Evolutionary conservation across 2,329 filamentous ascomycete genomes (phyloP), one percentile per base, ranked within the genome.

Genomic region (Neofusicoccum laricinum): DNA sequence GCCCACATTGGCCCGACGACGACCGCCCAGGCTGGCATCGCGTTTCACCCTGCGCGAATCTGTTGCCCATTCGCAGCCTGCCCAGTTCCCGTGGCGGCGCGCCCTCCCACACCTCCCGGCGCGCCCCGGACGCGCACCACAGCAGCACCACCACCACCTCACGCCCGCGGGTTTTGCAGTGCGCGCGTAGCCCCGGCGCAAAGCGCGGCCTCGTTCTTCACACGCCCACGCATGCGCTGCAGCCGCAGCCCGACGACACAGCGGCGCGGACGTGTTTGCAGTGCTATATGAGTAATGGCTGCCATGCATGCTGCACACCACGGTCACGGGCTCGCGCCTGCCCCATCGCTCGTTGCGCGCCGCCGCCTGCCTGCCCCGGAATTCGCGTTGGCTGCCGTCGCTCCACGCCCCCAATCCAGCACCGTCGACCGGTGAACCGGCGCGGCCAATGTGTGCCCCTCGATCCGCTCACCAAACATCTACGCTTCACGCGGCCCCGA

Each of bases 1-100:
- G 53, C 53, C 51, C 53, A 45, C 55, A 59, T 46, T 59, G 55
- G 55, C 55, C 55, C 55, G 41, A 36, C 55, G 55, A 59, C 55
- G 41, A 25, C 19, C 53, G 41, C 36, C 38, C 36, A 41, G 25
- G 34, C 51, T 15, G 15, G 51, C 53, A 46, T 46, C 41, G 43
- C 55, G 55, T 59, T 59, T 59, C 55, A 46, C 55, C 40, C 53
- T 57, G 12, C 25, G 25, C 25, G 25, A 30, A 30, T 30, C 25
- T 30, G 25, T 4, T 6, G 25, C 50, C 15, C 50, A 38, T 32
- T 12, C 25, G 46, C 46, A 30, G 46, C 43, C 43, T 12, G 43
- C 8, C 11, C n/a, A 51, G 49, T 51, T 21, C 48, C 48, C 34
- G 48, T 50, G 48, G 41, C 30, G 48, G 48, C 48, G 48, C 49